Evolutionary conservation across 352 stramenopile species (phyloP), one percentile per base, ranked within the genome.

Genomic region (Globisporangium paddicum): DNA sequence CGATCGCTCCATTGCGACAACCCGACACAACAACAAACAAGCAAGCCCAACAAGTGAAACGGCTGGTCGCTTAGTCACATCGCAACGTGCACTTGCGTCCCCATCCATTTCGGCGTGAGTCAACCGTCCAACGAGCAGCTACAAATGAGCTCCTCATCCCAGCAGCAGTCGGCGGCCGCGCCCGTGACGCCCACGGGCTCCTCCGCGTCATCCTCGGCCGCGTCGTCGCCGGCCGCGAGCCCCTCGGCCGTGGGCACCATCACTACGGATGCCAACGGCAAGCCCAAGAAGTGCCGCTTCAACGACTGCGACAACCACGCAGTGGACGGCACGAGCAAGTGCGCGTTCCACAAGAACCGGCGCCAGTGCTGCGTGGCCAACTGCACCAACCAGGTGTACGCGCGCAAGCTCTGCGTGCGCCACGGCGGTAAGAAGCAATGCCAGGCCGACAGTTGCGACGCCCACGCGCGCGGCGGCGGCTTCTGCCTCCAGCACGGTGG

Each of bases 321-420:
- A 3, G 72, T 87, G 44, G 75, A 88, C 56, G 82, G 80, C 66
- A 89, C 79, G 9, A 72, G 69, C 75, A 90, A 90, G 63, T 93
- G 82, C 66, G 69, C 79, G 28, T 90, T 90, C 64, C 82, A 93
- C 69, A 90, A 90, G 68, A 93, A 93, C 62, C 78, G 82, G 50
- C 77, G 80, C 32, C 77, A 90, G 56, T 93, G 82, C 67, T 88
- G 77, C 67, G 77, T 89, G 19, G 73, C 79, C 32, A 89, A 87
- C 67, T 93, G 82, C 68, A 90, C 78, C 11, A 93, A 93, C 69
- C 82, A 93, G 65, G 82, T 93, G 19, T 90, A 90, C 62, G 82
- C 82, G 55, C 82, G 82, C 38, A 89, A 90, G 63, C 63, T 93
- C 37, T 93, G 82, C 59, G 82, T 93, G 51, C 82, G 82, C 40